Base-by-base conservation (phyloP, 2,329 filamentous ascomycete species). In the Cytospora paraplurivora region DNA sequence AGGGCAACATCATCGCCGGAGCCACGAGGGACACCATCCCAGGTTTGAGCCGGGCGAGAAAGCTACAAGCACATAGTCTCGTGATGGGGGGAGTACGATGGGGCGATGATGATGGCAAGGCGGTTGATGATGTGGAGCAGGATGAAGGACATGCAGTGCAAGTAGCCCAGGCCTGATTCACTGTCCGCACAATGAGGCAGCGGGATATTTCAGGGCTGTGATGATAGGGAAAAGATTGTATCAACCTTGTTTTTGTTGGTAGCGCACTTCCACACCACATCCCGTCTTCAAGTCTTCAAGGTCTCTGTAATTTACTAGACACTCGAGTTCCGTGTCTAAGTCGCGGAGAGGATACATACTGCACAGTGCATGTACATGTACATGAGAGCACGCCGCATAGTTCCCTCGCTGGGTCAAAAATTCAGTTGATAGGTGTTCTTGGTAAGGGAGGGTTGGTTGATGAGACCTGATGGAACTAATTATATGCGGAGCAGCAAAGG, bases 1-100 rank as follows among this genome's bases (percentile, higher is more conserved):
- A 66, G 11, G 64, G 62, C 41, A 64, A 64, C 38, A 66, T 66
- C 13, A 12, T 66, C 7, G 64, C 64, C 6, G 64, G 64, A 6
- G 64, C 64, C 17, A 66, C 64, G 2, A 66, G 52, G 21, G 64
- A 66, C 33, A 59, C 53, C n/a, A 57, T 59, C 41, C 62, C 64
- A 7, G 49, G 59, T 17, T 49, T 62, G 21, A 62, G 57, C 15
- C 38, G 64, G 11, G 61, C 64, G 13, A 63, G 56, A 37, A 53
- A 62, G 41, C 35, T 66, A 57, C 44, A 56, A 32, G 50, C 38
- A 11, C 61, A 59, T 38, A 41, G 61, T 19, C 33, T 63, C 1
- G 38, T 57, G 27, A 27, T 27, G 11, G 54, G 37, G 13, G 44
- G 49, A 44, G 50, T 37, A 17, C 47, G 56, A 37, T 17, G 21